phyloP scores from a whole-genome alignment of 2,329 filamentous ascomycete genomes.

The Exophiala sideris region DNA sequence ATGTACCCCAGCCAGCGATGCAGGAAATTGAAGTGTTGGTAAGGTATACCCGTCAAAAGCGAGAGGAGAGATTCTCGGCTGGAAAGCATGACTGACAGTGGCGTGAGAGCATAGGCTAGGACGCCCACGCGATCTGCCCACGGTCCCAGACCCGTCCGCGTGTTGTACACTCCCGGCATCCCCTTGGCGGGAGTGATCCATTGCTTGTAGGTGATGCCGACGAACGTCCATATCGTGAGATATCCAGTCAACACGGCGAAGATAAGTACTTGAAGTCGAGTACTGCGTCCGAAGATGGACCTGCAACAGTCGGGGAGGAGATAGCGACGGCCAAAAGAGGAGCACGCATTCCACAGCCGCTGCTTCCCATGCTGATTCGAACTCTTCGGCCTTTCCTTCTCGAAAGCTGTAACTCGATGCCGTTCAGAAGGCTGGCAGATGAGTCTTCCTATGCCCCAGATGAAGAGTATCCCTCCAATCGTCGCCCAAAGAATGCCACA shows the following conservation, averaged over 20 bases:
- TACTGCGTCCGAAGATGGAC: constrained; percentile 63
- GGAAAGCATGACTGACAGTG: constrained; percentile 64
- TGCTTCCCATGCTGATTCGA: constrained; percentile 7
- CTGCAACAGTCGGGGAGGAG: constrained; percentile 60
- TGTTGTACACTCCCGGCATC: constrained; percentile 57
- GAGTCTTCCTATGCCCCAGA: constrained; percentile 40
- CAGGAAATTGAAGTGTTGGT: constrained; percentile 74
- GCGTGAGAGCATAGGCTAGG: constrained; percentile 70
- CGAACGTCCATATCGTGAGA: constrained; percentile 65
- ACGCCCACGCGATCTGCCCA: constrained; percentile 68
- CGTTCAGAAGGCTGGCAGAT: background rate
- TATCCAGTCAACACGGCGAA: constrained; percentile 59
- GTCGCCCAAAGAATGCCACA: constrained; percentile 57
- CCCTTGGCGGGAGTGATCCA: constrained; percentile 68
- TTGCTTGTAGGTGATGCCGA: constrained; percentile 64
- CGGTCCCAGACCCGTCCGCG: constrained; percentile 62
- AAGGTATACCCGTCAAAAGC: constrained; percentile 67
- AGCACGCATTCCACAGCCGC: constrained; percentile 38
- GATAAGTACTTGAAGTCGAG: constrained; percentile 64
- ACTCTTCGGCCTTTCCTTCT: background rate
- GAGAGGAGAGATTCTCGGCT: constrained; percentile 68
- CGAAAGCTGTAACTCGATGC: background rate
- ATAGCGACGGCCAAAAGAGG: constrained; percentile 46
- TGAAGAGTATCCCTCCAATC: constrained; percentile 47
- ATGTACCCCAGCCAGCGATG: constrained; percentile 74